Percentiles rank a stretch among this genome's conserved stretches.
These are phyloP conservation scores for Amanita fuliginea DNA, from an alignment of 768 basidiomycete genomes.

Conservation along the genomic window DNA sequence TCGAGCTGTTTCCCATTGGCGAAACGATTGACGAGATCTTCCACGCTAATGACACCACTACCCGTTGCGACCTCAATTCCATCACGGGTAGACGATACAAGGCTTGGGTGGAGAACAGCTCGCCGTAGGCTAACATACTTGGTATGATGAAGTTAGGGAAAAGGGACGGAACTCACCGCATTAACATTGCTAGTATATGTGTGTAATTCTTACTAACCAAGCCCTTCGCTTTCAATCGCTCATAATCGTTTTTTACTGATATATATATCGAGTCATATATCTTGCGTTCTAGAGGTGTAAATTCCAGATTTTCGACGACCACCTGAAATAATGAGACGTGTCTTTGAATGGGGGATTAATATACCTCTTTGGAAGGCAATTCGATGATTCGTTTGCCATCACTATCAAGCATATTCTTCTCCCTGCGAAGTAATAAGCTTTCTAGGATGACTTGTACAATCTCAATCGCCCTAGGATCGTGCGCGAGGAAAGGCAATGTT, in stretches of 20 bases:
- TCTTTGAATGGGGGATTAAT: neutral
- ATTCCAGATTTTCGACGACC: conserved; percentile 62
- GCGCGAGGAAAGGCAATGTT: conserved; percentile 82
- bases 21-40: conserved; percentile 48
- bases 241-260: conserved; percentile 71
- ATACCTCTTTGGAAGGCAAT: conserved; percentile 75
- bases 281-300: conserved; percentile 70
- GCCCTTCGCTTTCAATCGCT: conserved; percentile 70
- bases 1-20: conserved; percentile 23
- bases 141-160: neutral
- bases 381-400: conserved; percentile 85
- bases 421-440: conserved; percentile 75
- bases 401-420: conserved; percentile 85
- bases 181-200: conserved; percentile 88
- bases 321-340: conserved; percentile 29
- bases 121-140: conserved; percentile 56
- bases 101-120: conserved; percentile 82
- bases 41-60: conserved; percentile 40
- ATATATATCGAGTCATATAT: conserved; percentile 84
- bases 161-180: conserved; percentile 46
- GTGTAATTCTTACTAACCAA: conserved; percentile 72
- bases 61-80: conserved; percentile 28
- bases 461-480: conserved; percentile 87
- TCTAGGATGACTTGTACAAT: conserved; percentile 93
- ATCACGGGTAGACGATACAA: conserved; percentile 50